A percentile compares a stretch with the other conserved stretches of the same genome.
Evolutionary conservation across 441 rosid genomes (phyloP).

Genomic region (Bruguiera hainesii): DNA sequence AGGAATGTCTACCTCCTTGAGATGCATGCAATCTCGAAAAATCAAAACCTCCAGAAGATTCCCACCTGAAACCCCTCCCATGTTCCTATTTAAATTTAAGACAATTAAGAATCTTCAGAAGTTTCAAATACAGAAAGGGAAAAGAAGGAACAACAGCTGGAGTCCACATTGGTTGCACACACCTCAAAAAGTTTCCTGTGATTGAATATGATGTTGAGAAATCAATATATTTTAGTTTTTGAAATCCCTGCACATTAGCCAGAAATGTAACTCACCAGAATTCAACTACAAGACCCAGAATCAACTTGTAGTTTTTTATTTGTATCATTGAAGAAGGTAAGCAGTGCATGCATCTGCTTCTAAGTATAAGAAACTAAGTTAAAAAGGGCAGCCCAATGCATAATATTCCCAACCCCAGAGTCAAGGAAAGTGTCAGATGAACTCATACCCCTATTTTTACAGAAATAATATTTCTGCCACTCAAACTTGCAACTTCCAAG

Average conservation of each 20-base stretch:
- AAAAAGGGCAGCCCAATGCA: too few relatives aligned
- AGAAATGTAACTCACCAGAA: constrained; percentile 14
- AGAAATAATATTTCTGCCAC: too few relatives aligned
- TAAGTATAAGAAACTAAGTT: too few relatives aligned
- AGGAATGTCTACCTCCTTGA: constrained; percentile 45
- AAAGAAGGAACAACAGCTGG: background rate
- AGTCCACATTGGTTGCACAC: constrained; percentile 12
- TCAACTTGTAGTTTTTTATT: background rate
- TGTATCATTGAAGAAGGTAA: too few relatives aligned
- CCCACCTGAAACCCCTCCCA: constrained; percentile 47
- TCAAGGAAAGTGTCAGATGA: too few relatives aligned
- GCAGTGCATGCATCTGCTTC: too few relatives aligned
- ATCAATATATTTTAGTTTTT: constrained; percentile 55
- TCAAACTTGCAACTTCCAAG: too few relatives aligned
- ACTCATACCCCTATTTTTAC: too few relatives aligned
- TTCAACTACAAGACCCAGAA: background rate
- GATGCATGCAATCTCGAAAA: constrained; percentile 70
- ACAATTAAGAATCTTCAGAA: constrained; percentile 12
- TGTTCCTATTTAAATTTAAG: constrained; percentile 33
- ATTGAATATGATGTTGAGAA: constrained; percentile 67
- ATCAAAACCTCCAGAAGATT: constrained; percentile 52
- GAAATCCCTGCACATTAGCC: constrained; percentile 45
- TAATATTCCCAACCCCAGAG: too few relatives aligned
- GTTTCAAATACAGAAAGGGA: background rate
- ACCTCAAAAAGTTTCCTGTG: constrained; percentile 65